phyloP scores from a whole-genome alignment of 345 rosid genomes.

The Viola odorata region DNA sequence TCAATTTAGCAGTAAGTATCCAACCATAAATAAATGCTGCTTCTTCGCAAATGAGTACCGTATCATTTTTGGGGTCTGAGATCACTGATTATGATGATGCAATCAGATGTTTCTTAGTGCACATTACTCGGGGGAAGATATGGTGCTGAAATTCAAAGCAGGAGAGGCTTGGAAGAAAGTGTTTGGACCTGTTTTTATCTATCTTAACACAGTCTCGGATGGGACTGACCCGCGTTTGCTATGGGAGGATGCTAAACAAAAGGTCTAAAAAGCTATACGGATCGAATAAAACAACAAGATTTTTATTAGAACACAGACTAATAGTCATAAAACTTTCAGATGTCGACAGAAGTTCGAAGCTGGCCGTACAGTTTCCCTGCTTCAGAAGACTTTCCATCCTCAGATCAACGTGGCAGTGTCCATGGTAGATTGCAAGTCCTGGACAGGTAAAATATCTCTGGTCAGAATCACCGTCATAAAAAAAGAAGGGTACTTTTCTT shows the following conservation, averaged over 20 bases:
- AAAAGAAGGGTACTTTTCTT: too few relatives aligned
- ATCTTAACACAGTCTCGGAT: conserved; percentile 7
- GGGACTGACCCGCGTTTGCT: conserved; percentile 9
- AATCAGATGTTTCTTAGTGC: conserved; percentile 17
- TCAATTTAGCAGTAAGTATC: conserved; percentile 61
- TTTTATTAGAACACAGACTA: background rate
- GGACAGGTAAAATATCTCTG: conserved; percentile 42
- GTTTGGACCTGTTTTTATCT: conserved; percentile 17
- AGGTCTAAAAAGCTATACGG: background rate
- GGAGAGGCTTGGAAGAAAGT: conserved; percentile 22
- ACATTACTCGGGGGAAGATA: conserved; percentile 14
- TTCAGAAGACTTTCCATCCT: conserved; percentile 66
- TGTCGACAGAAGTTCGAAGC: conserved; percentile 57
- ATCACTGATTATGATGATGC: background rate
- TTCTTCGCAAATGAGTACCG: background rate
- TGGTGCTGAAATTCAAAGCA: conserved; percentile 13
- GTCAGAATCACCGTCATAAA: too few relatives aligned
- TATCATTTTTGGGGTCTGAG: too few relatives aligned
- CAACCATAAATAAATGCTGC: background rate
- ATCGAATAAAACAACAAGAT: background rate
- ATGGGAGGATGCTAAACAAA: conserved; percentile 18
- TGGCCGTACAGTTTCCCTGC: conserved; percentile 95
- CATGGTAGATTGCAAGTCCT: conserved; percentile 59
- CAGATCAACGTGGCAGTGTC: conserved; percentile 66
- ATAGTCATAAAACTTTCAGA: conserved; percentile 27